These are phyloP conservation scores for Suaeda aralocaspica DNA, from an alignment of 148 eudicot genomes.

Conservation along the genomic window DNA sequence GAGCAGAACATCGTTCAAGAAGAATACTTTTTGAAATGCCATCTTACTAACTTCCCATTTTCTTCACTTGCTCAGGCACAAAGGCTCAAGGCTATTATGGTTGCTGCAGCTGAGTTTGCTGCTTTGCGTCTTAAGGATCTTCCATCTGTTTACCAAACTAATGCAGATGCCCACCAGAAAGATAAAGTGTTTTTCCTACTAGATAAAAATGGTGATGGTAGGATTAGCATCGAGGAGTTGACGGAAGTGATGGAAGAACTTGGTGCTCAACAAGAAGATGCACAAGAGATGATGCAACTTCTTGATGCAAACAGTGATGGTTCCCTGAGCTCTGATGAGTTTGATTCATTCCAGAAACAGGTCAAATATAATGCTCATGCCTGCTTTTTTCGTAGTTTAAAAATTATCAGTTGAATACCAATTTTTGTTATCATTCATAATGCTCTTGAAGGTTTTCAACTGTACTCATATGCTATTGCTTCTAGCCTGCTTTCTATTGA, in stretches of 20 bases:
- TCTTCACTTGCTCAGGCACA: conserved; percentile 52
- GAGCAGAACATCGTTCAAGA: background rate
- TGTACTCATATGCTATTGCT: background rate
- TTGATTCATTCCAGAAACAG: conserved; percentile 85
- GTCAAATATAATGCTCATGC: conserved; percentile 24
- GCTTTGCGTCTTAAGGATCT: conserved; percentile 85
- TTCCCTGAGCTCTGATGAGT: conserved; percentile 90
- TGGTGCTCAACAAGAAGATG: conserved; percentile 90
- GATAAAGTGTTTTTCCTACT: conserved; percentile 67
- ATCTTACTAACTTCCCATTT: conserved; percentile 5
- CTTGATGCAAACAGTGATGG: conserved; percentile 97
- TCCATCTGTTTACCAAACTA: conserved; percentile 54
- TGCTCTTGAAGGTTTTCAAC: background rate
- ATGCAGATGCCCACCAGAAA: conserved; percentile 41
- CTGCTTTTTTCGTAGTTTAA: background rate
- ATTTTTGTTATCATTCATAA: background rate
- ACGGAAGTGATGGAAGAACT: conserved; percentile 98
- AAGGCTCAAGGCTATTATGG: conserved; percentile 83
- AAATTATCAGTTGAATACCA: background rate
- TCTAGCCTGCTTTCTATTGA: background rate
- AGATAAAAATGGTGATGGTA: conserved; percentile 99
- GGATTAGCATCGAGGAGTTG: conserved; percentile 93
- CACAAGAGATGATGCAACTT: conserved; percentile 92
- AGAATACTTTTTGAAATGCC: background rate
- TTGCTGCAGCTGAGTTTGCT: conserved; percentile 95